Conservation (phyloP, 129 eudicot species). For the Flaveria linearis region DNA sequence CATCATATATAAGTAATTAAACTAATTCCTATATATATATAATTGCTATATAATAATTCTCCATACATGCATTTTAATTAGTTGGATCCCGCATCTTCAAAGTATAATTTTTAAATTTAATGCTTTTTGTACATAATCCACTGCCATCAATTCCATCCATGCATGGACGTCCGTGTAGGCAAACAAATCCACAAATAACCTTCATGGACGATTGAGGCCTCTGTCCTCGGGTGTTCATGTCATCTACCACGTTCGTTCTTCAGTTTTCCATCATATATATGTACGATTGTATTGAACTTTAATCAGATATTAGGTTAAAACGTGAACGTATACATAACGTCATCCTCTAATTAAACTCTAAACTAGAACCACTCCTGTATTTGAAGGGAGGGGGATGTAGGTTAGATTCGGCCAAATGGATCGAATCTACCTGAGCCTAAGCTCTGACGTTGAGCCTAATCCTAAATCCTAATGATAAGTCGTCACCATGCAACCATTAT, state of each 20-base stretch:
- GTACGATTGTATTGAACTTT: neutral
- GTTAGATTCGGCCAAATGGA: neutral
- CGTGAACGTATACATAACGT: no score
- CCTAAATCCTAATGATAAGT: neutral
- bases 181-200: neutral
- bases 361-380: neutral
- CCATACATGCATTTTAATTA: no score
- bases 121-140: no score
- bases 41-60: no score
- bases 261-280: neutral
- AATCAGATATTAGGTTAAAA: neutral
- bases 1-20: no score
- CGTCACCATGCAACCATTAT: neutral
- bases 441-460: neutral
- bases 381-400: neutral
- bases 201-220: neutral
- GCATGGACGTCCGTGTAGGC: no score
- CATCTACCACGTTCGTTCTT: neutral
- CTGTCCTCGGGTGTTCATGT: neutral
- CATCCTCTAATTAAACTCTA: neutral
- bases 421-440: neutral
- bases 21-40: neutral
- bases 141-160: no score
- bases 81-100: neutral
- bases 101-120: no score